phyloP scores from a whole-genome alignment of 306 rosid species.

The Dryas drummondii region DNA sequence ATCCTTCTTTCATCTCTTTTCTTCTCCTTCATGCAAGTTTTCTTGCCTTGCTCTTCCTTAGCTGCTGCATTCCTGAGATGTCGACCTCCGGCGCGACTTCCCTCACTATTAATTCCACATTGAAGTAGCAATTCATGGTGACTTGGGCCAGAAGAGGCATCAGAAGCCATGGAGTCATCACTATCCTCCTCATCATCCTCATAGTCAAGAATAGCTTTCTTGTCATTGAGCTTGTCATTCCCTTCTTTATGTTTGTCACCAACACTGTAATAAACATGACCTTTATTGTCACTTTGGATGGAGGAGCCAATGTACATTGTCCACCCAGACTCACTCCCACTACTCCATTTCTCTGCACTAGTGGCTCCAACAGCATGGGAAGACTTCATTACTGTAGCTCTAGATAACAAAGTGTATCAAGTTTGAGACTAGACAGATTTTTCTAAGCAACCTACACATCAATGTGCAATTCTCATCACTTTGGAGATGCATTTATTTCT shows the following conservation, averaged over 20 bases:
- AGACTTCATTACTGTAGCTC: slow-evolving; percentile 52
- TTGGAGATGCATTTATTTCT: slow-evolving; percentile 21
- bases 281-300: slow-evolving; percentile 6
- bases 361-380: slow-evolving; percentile 37
- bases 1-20: slow-evolving; percentile 30
- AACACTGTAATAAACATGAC: background rate
- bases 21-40: slow-evolving; percentile 32
- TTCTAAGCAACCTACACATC: background rate
- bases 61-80: slow-evolving; percentile 3
- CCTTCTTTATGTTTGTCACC: background rate
- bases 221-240: background rate
- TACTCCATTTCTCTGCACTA: slow-evolving; percentile 36
- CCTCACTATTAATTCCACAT: slow-evolving; percentile 25
- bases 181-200: slow-evolving; percentile 31
- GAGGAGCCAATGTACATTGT: slow-evolving; percentile 64
- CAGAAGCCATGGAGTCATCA: slow-evolving; percentile 77
- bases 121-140: slow-evolving; percentile 23
- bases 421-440: too few species aligned
- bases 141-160: slow-evolving; percentile 76
- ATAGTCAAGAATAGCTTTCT: slow-evolving; percentile 8
- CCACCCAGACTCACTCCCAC: slow-evolving; percentile 69
- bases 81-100: slow-evolving; percentile 23
- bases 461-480: background rate
- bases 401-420: background rate
- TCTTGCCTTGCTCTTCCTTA: slow-evolving; percentile 32